These are phyloP conservation scores for Drechslerella stenobrocha DNA, from an alignment of 2,329 filamentous ascomycete genomes.

Conservation along the genomic window DNA sequence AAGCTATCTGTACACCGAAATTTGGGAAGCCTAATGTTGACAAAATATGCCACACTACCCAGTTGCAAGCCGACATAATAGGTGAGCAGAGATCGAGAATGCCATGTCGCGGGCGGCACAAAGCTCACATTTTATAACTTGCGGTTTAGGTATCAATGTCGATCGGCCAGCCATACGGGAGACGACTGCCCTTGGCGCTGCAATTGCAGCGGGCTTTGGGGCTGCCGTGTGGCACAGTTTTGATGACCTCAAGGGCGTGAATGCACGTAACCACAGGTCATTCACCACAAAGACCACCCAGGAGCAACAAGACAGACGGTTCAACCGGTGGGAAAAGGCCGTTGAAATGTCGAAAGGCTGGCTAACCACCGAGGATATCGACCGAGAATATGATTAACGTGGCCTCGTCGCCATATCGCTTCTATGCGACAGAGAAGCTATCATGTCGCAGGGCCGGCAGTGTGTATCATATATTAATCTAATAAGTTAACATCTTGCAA, in stretches of 20 bases:
- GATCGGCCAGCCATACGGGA: conserved; percentile 85
- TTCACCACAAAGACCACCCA: conserved; percentile 23
- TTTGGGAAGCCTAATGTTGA: too few species aligned
- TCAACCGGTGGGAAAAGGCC: conserved; percentile 35
- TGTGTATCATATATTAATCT: too few species aligned
- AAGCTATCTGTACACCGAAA: too few species aligned
- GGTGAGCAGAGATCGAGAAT: conserved; percentile 54
- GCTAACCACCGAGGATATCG: conserved; percentile 43
- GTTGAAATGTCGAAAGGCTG: conserved; percentile 43
- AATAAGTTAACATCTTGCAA: too few species aligned
- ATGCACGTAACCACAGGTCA: conserved; percentile 24
- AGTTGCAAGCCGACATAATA: conserved; percentile 83
- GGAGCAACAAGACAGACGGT: conserved; percentile 7
- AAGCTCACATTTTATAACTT: too few species aligned
- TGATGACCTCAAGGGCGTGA: conserved; percentile 18
- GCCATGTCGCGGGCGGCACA: too few species aligned
- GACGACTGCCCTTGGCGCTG: conserved; percentile 83
- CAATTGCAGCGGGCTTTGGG: conserved; percentile 79
- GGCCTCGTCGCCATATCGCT: too few species aligned
- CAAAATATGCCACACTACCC: conserved; percentile 1
- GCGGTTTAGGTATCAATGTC: conserved; percentile 75
- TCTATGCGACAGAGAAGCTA: too few species aligned
- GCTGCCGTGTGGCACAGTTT: conserved; percentile 20
- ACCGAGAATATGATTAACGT: conserved; percentile 34
- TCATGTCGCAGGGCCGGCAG: too few species aligned